A percentile compares a stretch with the other conserved stretches of the same genome.
Conservation (phyloP, 2,329 filamentous ascomycete genomes). For the Sporothrix protearum region DNA sequence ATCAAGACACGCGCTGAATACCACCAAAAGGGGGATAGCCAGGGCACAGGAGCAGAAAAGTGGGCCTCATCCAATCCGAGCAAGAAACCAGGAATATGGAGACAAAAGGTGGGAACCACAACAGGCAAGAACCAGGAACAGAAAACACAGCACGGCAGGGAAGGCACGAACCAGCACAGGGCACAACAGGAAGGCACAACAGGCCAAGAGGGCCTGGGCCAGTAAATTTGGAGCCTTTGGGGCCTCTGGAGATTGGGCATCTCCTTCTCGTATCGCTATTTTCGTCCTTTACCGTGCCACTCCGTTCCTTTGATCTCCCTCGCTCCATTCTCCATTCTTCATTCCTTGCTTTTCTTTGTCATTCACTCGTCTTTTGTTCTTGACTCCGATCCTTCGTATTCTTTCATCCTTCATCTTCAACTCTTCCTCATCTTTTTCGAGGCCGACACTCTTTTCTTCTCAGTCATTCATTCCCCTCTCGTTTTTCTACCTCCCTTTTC, state of each 20-base stretch:
- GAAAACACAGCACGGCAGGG: neutral
- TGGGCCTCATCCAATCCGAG: neutral
- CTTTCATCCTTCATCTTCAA: neutral
- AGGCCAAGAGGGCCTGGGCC: neutral
- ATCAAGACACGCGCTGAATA: neutral
- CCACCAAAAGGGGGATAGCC: constrained; percentile 2
- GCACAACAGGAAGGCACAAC: neutral
- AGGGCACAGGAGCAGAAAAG: neutral
- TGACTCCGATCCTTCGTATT: neutral
- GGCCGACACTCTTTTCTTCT: constrained; percentile 5
- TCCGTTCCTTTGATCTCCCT: constrained; percentile 6
- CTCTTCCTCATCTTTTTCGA: neutral
- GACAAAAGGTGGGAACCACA: neutral
- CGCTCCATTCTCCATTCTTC: neutral
- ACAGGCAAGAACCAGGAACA: constrained; percentile 9
- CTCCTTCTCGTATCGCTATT: constrained; percentile 12
- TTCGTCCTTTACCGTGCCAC: neutral
- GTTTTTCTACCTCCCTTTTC: neutral
- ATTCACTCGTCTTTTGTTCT: neutral
- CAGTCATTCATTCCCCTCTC: neutral
- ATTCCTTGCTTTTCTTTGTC: neutral
- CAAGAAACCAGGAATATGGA: neutral
- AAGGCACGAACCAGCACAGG: neutral
- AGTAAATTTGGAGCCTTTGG: neutral
- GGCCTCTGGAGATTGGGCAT: neutral